Evolutionary conservation across 2,329 filamentous ascomycete species (phyloP).

Genomic region (Colletotrichum euphorbiae): DNA sequence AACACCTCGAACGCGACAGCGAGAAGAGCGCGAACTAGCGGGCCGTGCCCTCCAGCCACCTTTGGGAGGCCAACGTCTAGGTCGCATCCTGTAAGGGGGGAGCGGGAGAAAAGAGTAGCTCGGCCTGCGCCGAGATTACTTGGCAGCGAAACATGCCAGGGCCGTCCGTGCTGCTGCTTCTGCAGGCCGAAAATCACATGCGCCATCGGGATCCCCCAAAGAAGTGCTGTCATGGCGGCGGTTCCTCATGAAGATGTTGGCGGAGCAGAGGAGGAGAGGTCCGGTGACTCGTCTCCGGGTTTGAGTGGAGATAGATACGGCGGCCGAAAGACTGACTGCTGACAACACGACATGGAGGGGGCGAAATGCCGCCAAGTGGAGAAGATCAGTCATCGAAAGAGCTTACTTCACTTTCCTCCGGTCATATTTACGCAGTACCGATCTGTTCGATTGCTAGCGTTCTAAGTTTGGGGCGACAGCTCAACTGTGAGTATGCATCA

Average conservation of each 20-base stretch:
- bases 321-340: not conserved
- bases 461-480: too few species aligned
- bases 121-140: conserved; percentile 32
- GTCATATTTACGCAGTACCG: too few species aligned
- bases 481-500: too few species aligned
- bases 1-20: not conserved
- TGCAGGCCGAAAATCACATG: conserved; percentile 26
- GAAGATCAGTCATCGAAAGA: too few species aligned
- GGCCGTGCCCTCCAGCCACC: conserved; percentile 13
- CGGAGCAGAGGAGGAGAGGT: conserved; percentile 21
- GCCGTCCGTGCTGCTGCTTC: conserved; percentile 29
- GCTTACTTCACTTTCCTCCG: too few species aligned
- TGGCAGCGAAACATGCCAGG: conserved; percentile 31
- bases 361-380: too few species aligned
- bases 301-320: not conserved
- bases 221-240: conserved; percentile 21
- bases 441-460: too few species aligned
- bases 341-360: not conserved
- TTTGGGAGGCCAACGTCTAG: not conserved
- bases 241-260: not conserved
- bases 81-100: not conserved
- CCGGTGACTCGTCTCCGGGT: conserved; percentile 10
- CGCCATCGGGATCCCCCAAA: conserved; percentile 12
- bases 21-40: conserved; percentile 14
- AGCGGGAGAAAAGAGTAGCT: conserved; percentile 14